Percentiles rank a stretch among this genome's conserved stretches.
These are phyloP conservation scores for Solanum chmielewskii DNA, from an alignment of 257 asterid genomes.

Conservation along the genomic window DNA sequence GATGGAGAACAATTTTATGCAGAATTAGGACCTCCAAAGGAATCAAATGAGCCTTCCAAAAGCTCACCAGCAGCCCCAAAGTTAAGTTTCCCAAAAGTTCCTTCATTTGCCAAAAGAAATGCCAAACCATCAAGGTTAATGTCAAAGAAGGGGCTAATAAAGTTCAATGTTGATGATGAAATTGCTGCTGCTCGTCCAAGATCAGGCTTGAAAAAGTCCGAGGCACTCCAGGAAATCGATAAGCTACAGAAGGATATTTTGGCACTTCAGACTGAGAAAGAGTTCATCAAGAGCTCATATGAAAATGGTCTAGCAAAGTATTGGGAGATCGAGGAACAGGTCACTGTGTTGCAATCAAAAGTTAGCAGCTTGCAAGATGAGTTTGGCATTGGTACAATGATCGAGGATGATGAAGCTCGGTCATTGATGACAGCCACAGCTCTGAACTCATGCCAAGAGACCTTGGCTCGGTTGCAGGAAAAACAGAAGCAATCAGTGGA, in stretches of 20 bases:
- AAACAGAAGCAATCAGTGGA: conserved; percentile 16
- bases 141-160: conserved; percentile 26
- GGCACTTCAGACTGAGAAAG: conserved; percentile 35
- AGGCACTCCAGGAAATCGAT: conserved; percentile 31
- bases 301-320: conserved; percentile 23
- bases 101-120: not conserved
- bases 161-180: conserved; percentile 5
- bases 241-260: conserved; percentile 33
- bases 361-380: conserved; percentile 39
- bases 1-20: conserved; percentile 9
- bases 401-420: conserved; percentile 38
- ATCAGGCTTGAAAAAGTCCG: conserved; percentile 23
- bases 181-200: not conserved
- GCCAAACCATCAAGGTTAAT: conserved; percentile 27
- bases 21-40: not conserved
- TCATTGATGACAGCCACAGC: conserved; percentile 33
- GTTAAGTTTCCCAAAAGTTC: conserved; percentile 8
- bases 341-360: conserved; percentile 25
- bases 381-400: conserved; percentile 28
- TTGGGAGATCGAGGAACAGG: conserved; percentile 28
- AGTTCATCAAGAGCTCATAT: conserved; percentile 28
- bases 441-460: conserved; percentile 32
- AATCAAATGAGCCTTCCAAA: not conserved
- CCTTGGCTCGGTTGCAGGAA: conserved; percentile 14
- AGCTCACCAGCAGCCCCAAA: conserved; percentile 19